These are phyloP conservation scores for Suillus lakei DNA, from an alignment of 768 basidiomycete genomes.

Conservation along the genomic window DNA sequence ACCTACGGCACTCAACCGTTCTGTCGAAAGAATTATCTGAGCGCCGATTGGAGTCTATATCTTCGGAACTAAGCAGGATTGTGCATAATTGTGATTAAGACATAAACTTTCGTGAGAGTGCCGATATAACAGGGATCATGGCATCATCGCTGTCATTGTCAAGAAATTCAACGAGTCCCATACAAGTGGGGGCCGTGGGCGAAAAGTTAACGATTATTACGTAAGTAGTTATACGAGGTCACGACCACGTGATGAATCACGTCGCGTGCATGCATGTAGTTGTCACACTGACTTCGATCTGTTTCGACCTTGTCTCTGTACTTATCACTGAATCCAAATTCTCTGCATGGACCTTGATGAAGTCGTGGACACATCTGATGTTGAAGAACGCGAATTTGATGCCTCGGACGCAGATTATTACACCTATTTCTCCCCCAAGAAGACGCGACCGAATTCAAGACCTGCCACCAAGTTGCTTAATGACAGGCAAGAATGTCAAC, in stretches of 20 bases:
- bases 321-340: neutral
- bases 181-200: too few relatives aligned
- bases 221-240: too few relatives aligned
- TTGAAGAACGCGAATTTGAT: slow-evolving; percentile 57
- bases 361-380: slow-evolving; percentile 66
- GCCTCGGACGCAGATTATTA: slow-evolving; percentile 18
- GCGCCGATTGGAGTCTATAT: neutral
- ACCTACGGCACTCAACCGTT: too few relatives aligned
- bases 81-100: too few relatives aligned
- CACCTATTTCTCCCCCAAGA: neutral
- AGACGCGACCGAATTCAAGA: neutral
- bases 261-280: neutral
- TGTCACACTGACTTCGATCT: neutral
- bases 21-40: too few relatives aligned
- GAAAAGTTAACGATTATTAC: too few relatives aligned
- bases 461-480: slow-evolving; percentile 9
- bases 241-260: neutral
- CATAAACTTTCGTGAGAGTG: neutral
- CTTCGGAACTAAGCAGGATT: neutral
- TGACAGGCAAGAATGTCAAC: slow-evolving; percentile 15
- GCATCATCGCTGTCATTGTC: too few relatives aligned
- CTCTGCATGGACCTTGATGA: slow-evolving; percentile 43
- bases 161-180: too few relatives aligned
- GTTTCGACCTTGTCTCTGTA: neutral
- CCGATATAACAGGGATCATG: neutral